Evolutionary conservation across 441 rosid genomes (phyloP).

Genomic region (Mallotus japonicus): DNA sequence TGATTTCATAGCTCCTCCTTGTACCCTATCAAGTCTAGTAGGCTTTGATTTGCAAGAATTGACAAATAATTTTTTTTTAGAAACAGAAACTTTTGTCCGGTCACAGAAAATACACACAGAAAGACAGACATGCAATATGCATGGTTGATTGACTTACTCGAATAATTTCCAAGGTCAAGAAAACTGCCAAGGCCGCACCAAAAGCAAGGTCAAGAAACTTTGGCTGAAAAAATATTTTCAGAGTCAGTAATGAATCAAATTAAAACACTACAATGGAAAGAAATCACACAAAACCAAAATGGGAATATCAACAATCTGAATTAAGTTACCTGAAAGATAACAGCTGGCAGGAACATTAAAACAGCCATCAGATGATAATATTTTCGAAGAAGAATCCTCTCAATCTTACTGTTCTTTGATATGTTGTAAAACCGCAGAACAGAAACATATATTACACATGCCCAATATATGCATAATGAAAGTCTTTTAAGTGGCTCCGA

Average conservation of each 20-base stretch:
- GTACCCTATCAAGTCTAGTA: too few relatives aligned
- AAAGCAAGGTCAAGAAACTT: constrained; percentile 93
- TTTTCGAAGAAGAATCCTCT: constrained; percentile 95
- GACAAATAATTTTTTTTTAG: too few relatives aligned
- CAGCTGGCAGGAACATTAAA: constrained; percentile 91
- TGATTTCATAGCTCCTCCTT: too few relatives aligned
- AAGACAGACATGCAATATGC: constrained; percentile 3
- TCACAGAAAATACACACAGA: constrained; percentile 2
- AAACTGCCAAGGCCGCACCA: constrained; percentile 88
- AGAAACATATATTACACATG: constrained; percentile 59
- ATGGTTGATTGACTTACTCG: constrained; percentile 56
- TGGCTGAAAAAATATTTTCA: constrained; percentile 54
- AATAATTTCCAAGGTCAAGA: constrained; percentile 75
- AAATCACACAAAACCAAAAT: constrained; percentile 5
- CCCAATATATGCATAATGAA: constrained; percentile 79
- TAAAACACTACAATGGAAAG: constrained; percentile 9
- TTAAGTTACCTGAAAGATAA: constrained; percentile 78
- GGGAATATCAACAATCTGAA: not conserved
- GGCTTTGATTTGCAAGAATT: too few relatives aligned
- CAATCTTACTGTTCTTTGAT: constrained; percentile 81
- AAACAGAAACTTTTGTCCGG: not conserved
- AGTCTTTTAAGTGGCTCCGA: constrained; percentile 80
- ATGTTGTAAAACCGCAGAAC: constrained; percentile 75
- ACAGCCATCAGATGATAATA: constrained; percentile 98
- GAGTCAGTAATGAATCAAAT: constrained; percentile 12